phyloP scores from a whole-genome alignment of 108 stramenopile species.

The Nitzschia inconspicua region DNA sequence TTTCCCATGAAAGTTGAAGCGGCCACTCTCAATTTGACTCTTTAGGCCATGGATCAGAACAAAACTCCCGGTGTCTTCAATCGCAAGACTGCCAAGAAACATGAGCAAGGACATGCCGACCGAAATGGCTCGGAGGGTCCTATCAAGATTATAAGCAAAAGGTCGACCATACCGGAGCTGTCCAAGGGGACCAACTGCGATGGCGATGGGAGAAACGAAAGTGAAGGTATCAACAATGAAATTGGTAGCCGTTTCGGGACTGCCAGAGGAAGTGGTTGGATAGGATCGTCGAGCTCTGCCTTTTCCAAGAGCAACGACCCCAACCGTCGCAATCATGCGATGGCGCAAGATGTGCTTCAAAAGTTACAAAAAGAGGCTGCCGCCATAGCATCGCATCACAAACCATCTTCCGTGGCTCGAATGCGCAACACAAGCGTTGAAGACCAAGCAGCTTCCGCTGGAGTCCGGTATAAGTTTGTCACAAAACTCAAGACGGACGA shows the following conservation, averaged over 20 bases:
- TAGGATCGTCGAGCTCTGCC: not conserved
- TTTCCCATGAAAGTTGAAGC: too few species aligned
- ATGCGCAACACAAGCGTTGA: too few species aligned
- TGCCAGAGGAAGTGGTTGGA: not conserved
- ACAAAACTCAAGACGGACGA: slow-evolving; percentile 7
- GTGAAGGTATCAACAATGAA: not conserved
- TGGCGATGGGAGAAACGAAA: not conserved
- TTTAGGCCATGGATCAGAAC: too few species aligned
- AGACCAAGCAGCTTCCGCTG: too few species aligned
- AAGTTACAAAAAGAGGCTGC: not conserved
- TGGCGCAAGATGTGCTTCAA: not conserved
- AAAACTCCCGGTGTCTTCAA: not conserved
- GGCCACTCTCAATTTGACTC: too few species aligned
- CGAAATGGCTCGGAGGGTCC: too few species aligned
- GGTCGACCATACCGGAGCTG: too few species aligned
- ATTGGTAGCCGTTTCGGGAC: not conserved
- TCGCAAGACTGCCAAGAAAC: not conserved
- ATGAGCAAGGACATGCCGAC: not conserved
- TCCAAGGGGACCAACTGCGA: not conserved
- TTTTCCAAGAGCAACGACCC: not conserved
- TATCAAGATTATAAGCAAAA: too few species aligned
- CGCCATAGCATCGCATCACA: too few species aligned
- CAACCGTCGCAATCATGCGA: not conserved
- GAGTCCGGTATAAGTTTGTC: too few species aligned
- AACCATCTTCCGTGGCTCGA: too few species aligned